Evolutionary conservation across 2,329 filamentous ascomycete genomes (phyloP).

Genomic region (Leptographium radiaticola): DNA sequence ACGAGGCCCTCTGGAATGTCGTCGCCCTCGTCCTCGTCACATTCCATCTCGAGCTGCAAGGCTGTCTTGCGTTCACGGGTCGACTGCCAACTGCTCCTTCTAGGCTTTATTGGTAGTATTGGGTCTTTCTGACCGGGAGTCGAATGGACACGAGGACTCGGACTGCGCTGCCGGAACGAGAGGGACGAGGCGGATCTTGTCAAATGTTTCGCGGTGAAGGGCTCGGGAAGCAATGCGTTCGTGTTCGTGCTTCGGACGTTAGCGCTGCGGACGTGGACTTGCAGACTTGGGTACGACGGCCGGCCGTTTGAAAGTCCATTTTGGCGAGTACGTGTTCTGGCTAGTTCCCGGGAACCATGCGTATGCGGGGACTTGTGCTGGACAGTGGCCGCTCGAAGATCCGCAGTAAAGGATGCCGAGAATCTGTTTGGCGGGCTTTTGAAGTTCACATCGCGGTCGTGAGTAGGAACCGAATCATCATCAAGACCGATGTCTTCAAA

Average conservation of each 20-base stretch:
- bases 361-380: constrained; percentile 11
- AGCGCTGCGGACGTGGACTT: constrained; percentile 29
- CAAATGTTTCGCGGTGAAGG: constrained; percentile 16
- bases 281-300: constrained; percentile 31
- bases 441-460: constrained; percentile 21
- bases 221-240: constrained; percentile 19
- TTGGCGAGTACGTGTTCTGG: constrained; percentile 19
- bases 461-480: constrained; percentile 31
- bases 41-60: constrained; percentile 62
- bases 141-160: constrained; percentile 29
- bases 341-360: constrained; percentile 19
- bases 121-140: constrained; percentile 32
- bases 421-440: constrained; percentile 33
- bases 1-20: constrained; percentile 68
- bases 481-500: constrained; percentile 91
- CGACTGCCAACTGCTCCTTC: constrained; percentile 61
- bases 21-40: constrained; percentile 62
- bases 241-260: constrained; percentile 40
- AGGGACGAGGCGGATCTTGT: constrained; percentile 25
- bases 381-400: constrained; percentile 23
- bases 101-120: constrained; percentile 23
- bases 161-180: constrained; percentile 32
- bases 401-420: constrained; percentile 31
- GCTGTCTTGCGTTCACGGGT: constrained; percentile 51
- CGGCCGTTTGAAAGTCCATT: constrained; percentile 18